phyloP scores from a whole-genome alignment of 1,284 basidiomycete species.

The Xerocomus cyaneibrunnescens region DNA sequence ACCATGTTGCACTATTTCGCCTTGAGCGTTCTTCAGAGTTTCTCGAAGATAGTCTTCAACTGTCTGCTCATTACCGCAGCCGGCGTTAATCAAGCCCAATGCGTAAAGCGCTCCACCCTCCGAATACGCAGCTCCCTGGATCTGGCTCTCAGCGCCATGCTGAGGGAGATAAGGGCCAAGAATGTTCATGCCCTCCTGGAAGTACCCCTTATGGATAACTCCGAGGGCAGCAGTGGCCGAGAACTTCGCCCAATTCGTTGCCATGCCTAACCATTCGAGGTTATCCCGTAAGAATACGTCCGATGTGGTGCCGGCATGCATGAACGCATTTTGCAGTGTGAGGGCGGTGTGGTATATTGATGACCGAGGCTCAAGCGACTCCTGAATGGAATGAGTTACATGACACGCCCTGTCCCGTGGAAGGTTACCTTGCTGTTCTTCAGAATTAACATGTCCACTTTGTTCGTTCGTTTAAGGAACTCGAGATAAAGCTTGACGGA shows the following conservation, averaged over 20 bases:
- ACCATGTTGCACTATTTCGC: slow-evolving; percentile 92
- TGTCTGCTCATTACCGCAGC: slow-evolving; percentile 70
- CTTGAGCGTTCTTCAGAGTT: slow-evolving; percentile 68
- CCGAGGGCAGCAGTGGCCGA: slow-evolving; percentile 93
- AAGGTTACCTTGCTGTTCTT: slow-evolving; percentile 81
- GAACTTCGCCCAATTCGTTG: slow-evolving; percentile 97
- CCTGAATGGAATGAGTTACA: slow-evolving; percentile 44
- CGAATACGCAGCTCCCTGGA: slow-evolving; percentile 77
- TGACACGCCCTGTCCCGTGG: background rate
- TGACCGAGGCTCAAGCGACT: slow-evolving; percentile 88
- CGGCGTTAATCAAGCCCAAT: slow-evolving; percentile 92
- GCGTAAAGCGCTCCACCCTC: slow-evolving; percentile 95
- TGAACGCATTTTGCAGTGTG: slow-evolving; percentile 94
- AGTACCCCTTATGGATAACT: slow-evolving; percentile 95
- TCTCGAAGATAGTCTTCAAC: slow-evolving; percentile 76
- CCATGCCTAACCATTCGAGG: slow-evolving; percentile 91
- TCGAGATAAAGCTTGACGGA: slow-evolving; percentile 91
- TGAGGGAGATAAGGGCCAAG: slow-evolving; percentile 92
- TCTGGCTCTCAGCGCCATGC: slow-evolving; percentile 66
- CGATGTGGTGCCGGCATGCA: slow-evolving; percentile 93
- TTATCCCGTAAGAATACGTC: slow-evolving; percentile 92
- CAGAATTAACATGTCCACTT: slow-evolving; percentile 86
- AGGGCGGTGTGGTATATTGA: slow-evolving; percentile 96
- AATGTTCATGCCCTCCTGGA: slow-evolving; percentile 88
- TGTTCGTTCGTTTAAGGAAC: slow-evolving; percentile 92